phyloP scores from a whole-genome alignment of 768 basidiomycete species.

The Pisolithus marmoratus region DNA sequence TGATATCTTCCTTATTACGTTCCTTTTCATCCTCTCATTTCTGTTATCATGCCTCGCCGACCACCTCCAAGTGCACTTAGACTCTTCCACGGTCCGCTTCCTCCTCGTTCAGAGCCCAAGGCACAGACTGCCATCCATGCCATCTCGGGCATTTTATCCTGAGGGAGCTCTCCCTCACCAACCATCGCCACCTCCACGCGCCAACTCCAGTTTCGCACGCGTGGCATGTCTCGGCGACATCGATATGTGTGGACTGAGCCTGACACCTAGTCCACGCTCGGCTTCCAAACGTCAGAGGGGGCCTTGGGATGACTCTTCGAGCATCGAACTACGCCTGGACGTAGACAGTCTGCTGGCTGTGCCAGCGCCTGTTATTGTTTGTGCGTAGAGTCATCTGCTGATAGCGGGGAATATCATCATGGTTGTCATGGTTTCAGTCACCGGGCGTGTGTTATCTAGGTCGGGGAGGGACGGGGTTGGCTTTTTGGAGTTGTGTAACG shows the following conservation, averaged over 20 bases:
- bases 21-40: neutral
- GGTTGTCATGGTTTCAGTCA: too few species aligned
- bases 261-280: constrained; percentile 7
- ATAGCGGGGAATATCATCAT: too few species aligned
- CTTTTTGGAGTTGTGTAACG: too few species aligned
- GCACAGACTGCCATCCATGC: constrained; percentile 63
- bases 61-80: constrained; percentile 61
- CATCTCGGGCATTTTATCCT: constrained; percentile 45
- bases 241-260: constrained; percentile 12
- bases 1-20: neutral
- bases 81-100: constrained; percentile 56
- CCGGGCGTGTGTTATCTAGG: too few species aligned
- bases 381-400: constrained; percentile 13
- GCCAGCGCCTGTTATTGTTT: constrained; percentile 39
- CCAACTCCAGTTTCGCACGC: constrained; percentile 7
- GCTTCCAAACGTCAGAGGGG: constrained; percentile 32
- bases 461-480: too few species aligned
- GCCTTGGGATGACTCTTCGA: constrained; percentile 55
- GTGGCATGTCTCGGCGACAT: constrained; percentile 20
- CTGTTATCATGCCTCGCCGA: constrained; percentile 54
- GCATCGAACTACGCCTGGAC: constrained; percentile 38
- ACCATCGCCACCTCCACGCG: constrained; percentile 15
- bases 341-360: constrained; percentile 42
- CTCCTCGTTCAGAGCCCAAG: constrained; percentile 55
- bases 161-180: constrained; percentile 21